phyloP scores from a whole-genome alignment of 164 flowering plant genomes.

The Annona cherimola region DNA sequence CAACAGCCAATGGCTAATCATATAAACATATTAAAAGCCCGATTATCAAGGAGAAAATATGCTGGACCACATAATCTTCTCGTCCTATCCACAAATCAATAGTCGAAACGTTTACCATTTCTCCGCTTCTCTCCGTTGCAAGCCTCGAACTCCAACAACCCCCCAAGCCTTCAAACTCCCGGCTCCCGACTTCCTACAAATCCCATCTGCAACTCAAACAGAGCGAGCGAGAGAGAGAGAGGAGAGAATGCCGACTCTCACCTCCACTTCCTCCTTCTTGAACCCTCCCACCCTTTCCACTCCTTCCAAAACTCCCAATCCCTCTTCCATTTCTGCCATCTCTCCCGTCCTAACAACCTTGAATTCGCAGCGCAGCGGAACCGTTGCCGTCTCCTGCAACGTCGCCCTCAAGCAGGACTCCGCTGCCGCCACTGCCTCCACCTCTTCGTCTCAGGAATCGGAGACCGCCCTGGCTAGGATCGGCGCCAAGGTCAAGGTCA shows the following conservation, averaged over 20 bases:
- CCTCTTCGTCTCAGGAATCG: neutral
- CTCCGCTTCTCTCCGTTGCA: neutral
- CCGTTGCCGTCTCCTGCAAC: conserved; percentile 4
- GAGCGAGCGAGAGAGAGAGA: neutral
- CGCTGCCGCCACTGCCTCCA: neutral
- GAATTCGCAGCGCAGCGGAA: neutral
- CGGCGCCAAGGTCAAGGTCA: conserved; percentile 75
- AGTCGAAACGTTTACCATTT: neutral
- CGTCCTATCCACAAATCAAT: neutral
- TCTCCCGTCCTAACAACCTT: neutral
- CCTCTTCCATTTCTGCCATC: neutral
- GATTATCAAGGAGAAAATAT: neutral
- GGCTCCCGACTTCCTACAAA: neutral
- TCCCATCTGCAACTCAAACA: neutral
- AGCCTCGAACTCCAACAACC: no score
- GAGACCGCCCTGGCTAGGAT: conserved; percentile 22
- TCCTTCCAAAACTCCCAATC: neutral
- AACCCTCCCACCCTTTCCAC: neutral
- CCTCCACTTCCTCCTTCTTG: neutral
- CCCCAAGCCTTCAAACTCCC: neutral
- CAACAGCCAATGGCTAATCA: no score
- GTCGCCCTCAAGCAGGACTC: conserved; percentile 11
- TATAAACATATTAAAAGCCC: neutral
- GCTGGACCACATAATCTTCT: neutral
- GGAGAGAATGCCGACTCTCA: neutral